Conservation (phyloP, 768 basidiomycete genomes). For the Pleurotus sapidus region DNA sequence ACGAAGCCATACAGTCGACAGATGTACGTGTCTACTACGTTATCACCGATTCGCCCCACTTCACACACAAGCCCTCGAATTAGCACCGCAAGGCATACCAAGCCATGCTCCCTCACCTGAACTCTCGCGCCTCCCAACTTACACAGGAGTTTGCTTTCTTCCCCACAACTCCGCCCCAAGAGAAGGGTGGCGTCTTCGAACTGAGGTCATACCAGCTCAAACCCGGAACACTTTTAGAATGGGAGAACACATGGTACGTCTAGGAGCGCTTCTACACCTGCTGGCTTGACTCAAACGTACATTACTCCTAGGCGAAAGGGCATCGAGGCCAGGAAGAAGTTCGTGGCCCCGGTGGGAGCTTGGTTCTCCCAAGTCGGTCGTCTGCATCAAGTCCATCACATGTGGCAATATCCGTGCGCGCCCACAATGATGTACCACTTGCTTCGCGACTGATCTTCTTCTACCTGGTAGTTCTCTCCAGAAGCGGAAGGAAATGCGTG, state of each 20-base stretch:
- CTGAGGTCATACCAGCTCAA: constrained; percentile 84
- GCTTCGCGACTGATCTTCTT: constrained; percentile 5
- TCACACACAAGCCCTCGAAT: constrained; percentile 6
- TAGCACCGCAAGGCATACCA: constrained; percentile 70
- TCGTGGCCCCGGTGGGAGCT: constrained; percentile 76
- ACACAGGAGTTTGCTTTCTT: constrained; percentile 96
- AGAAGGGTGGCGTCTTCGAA: constrained; percentile 91
- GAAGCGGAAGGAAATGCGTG: constrained; percentile 77
- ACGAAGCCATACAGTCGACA: constrained; percentile 1
- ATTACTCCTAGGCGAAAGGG: constrained; percentile 70
- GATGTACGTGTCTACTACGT: neutral
- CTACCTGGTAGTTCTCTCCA: constrained; percentile 59
- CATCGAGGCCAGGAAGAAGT: constrained; percentile 90
- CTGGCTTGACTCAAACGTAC: neutral
- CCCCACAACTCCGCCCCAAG: constrained; percentile 84
- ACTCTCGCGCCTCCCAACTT: constrained; percentile 71
- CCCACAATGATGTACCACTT: constrained; percentile 9
- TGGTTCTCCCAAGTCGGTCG: constrained; percentile 90
- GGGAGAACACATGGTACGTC: constrained; percentile 88
- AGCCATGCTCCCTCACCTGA: constrained; percentile 74
- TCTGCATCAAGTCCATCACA: constrained; percentile 87
- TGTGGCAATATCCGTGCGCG: constrained; percentile 95
- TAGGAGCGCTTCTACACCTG: neutral
- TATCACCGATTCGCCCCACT: neutral
- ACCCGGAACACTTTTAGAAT: constrained; percentile 89